phyloP scores from a whole-genome alignment of 148 eudicot species.

The Hydrangea macrophylla region DNA sequence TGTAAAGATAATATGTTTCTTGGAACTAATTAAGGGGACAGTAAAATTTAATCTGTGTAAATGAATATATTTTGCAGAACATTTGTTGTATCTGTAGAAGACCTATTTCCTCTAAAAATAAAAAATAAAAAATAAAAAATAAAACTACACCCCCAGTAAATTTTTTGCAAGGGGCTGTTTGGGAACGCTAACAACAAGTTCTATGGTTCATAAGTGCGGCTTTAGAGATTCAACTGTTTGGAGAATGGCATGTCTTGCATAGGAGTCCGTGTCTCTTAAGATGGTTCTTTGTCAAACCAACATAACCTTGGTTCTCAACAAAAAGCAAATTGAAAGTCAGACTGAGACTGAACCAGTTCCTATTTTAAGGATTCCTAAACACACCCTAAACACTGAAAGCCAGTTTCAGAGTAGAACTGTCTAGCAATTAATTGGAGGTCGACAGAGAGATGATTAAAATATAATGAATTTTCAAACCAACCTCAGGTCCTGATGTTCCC shows the following conservation, averaged over 20 bases:
- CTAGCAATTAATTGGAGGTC: no score
- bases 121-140: no score
- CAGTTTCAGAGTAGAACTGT: neutral
- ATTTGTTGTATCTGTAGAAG: neutral
- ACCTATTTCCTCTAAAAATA: neutral
- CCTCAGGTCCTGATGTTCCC: conserved; percentile 49
- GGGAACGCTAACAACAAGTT: no score
- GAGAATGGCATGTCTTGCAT: no score
- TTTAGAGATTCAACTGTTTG: no score
- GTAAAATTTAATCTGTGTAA: neutral
- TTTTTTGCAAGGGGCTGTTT: neutral
- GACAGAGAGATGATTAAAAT: neutral
- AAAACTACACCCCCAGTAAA: neutral
- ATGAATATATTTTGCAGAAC: neutral
- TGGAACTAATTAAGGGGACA: neutral
- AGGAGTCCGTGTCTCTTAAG: no score
- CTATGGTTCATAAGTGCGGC: no score
- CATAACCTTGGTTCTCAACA: no score
- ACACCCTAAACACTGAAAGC: neutral
- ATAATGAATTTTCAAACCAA: conserved; percentile 23
- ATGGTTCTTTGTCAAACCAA: no score
- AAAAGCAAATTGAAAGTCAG: no score
- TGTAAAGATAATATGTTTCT: neutral
- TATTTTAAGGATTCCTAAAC: no score
- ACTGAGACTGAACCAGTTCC: no score